These are phyloP conservation scores for Uronychia setigera DNA, from an alignment of 73 alveolate genomes.

Conservation along the genomic window DNA sequence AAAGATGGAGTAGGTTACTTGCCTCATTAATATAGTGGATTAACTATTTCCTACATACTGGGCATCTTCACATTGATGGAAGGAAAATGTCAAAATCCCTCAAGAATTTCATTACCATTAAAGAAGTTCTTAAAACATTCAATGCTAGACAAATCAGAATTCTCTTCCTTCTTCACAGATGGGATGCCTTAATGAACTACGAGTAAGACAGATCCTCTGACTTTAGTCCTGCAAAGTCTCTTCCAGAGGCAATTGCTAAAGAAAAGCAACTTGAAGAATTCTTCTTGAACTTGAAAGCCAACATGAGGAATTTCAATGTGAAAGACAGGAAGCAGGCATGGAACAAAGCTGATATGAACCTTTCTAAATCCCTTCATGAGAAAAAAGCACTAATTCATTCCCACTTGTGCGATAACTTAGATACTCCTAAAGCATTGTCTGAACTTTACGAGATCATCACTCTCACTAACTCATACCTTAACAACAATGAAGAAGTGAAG, in stretches of 20 bases:
- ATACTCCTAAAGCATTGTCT: conserved; percentile 87
- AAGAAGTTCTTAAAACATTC: conserved; percentile 78
- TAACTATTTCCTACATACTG: conserved; percentile 98
- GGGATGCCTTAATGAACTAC: conserved; percentile 96
- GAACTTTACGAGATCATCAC: conserved; percentile 72
- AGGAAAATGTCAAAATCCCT: conserved; percentile 97
- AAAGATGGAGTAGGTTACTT: conserved; percentile 15
- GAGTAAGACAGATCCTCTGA: conserved; percentile 65
- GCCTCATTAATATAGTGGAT: conserved; percentile 87
- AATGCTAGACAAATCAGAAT: conserved; percentile 92
- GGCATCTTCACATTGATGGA: conserved; percentile 99
- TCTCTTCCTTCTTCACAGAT: conserved; percentile 89
- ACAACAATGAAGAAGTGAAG: conserved; percentile 54
- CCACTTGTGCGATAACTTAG: conserved; percentile 88
- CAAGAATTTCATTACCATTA: conserved; percentile 97
- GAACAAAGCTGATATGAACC: conserved; percentile 71
- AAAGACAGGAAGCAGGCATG: conserved; percentile 77
- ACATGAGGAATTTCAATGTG: conserved; percentile 74
- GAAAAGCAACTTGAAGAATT: conserved; percentile 89
- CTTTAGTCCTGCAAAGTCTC: conserved; percentile 12
- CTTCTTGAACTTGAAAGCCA: conserved; percentile 83
- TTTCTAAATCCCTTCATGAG: conserved; percentile 59
- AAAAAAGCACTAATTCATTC: conserved; percentile 75
- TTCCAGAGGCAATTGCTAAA: conserved; percentile 87
- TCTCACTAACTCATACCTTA: conserved; percentile 79